Percentiles rank a stretch among this genome's conserved stretches.
Evolutionary conservation across 495 filamentous ascomycete genomes (phyloP).

Genomic region (Xylaria venustula): DNA sequence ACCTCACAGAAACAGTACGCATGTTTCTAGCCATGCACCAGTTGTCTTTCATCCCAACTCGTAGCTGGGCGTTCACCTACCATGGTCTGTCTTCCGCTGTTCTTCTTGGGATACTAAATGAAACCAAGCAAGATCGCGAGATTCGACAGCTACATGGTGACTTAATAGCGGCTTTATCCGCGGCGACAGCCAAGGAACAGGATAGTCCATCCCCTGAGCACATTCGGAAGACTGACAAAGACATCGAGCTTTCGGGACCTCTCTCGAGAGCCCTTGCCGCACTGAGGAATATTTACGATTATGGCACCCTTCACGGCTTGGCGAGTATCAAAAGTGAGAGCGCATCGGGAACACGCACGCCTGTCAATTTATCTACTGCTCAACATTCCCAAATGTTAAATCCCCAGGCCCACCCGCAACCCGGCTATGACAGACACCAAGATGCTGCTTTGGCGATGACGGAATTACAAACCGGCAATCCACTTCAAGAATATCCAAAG

Average conservation of each 20-base stretch:
- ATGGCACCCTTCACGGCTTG: slow-evolving; percentile 44
- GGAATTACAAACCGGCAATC: slow-evolving; percentile 49
- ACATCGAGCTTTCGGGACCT: slow-evolving; percentile 56
- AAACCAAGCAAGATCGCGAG: slow-evolving; percentile 56
- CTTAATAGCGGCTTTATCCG: slow-evolving; percentile 54
- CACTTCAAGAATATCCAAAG: slow-evolving; percentile 35
- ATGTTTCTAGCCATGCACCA: slow-evolving; percentile 69
- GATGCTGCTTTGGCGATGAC: slow-evolving; percentile 57
- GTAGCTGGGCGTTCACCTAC: slow-evolving; percentile 67
- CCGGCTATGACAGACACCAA: slow-evolving; percentile 47
- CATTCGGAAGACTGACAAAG: slow-evolving; percentile 46
- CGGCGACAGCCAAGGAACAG: slow-evolving; percentile 53
- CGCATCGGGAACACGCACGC: slow-evolving; percentile 41
- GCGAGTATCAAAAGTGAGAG: slow-evolving; percentile 41
- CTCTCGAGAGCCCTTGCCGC: slow-evolving; percentile 51
- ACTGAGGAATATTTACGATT: slow-evolving; percentile 58
- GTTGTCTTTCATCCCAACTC: slow-evolving; percentile 60
- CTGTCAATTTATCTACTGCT: slow-evolving; percentile 24
- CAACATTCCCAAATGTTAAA: slow-evolving; percentile 19
- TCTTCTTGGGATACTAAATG: slow-evolving; percentile 62
- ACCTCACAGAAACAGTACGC: slow-evolving; percentile 63
- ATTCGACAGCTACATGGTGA: slow-evolving; percentile 56
- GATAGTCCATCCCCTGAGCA: slow-evolving; percentile 43
- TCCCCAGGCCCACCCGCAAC: slow-evolving; percentile 28
- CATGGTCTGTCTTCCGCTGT: slow-evolving; percentile 64